Percentiles rank a stretch among this genome's conserved stretches.
phyloP scores from a whole-genome alignment of 78 protist species.

The Ministeria vibrans region DNA sequence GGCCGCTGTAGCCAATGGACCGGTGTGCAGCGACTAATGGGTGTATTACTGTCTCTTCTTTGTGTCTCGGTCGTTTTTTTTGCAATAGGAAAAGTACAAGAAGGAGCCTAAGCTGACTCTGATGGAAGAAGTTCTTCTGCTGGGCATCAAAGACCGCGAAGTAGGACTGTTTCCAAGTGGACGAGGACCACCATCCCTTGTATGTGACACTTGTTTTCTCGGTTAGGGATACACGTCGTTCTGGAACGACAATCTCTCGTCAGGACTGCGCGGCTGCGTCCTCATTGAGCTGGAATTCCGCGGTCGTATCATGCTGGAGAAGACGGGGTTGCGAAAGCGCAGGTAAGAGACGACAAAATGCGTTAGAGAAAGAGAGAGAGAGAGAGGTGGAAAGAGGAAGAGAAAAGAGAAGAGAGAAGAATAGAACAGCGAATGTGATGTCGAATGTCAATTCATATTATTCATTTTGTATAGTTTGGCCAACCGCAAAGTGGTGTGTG shows the following conservation, averaged over 20 bases:
- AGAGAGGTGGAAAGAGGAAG: too few species aligned
- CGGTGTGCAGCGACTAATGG: not conserved
- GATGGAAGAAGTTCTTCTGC: constrained; percentile 29
- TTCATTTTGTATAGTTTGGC: too few species aligned
- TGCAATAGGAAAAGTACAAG: not conserved
- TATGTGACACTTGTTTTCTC: not conserved
- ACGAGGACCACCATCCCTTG: not conserved
- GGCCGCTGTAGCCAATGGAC: not conserved
- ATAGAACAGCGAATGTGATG: too few species aligned
- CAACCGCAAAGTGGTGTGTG: not conserved
- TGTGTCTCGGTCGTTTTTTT: too few species aligned
- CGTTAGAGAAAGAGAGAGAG: too few species aligned
- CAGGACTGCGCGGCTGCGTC: constrained; percentile 38
- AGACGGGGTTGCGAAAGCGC: constrained; percentile 4
- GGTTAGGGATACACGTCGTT: constrained; percentile 30
- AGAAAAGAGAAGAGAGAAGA: too few species aligned
- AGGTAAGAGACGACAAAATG: too few species aligned
- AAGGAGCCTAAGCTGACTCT: constrained; percentile 15
- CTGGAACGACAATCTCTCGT: constrained; percentile 40
- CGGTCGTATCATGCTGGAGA: constrained; percentile 4
- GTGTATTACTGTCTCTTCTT: not conserved
- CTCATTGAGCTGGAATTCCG: constrained; percentile 29
- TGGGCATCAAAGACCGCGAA: constrained; percentile 29
- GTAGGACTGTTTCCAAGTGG: not conserved
- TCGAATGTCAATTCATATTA: too few species aligned